Evolutionary conservation across 331 rosid species (phyloP).

Genomic region (Acacia pycnantha): DNA sequence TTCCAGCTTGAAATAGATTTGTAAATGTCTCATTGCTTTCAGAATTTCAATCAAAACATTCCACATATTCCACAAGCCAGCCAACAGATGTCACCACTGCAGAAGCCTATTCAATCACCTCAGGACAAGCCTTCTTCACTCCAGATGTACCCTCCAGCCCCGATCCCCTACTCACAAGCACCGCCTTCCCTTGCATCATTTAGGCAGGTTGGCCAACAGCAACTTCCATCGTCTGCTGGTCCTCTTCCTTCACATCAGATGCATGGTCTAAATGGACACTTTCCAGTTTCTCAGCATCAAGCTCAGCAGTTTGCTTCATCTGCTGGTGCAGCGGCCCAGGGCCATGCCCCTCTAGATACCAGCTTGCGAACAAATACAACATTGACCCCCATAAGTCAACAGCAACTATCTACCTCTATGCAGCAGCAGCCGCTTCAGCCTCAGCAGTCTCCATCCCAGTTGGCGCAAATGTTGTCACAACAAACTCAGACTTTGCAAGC

Average conservation of each 20-base stretch:
- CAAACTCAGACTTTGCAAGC: conserved; percentile 93
- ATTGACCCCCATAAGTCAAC: conserved; percentile 46
- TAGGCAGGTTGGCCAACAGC: conserved; percentile 65
- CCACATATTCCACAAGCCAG: conserved; percentile 55
- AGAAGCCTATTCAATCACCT: conserved; percentile 66
- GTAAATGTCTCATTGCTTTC: conserved; percentile 37
- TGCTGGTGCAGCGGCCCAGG: conserved; percentile 41
- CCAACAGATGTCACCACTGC: conserved; percentile 63
- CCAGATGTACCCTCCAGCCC: conserved; percentile 53
- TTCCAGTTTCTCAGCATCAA: conserved; percentile 63
- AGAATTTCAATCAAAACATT: conserved; percentile 59
- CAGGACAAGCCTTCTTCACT: conserved; percentile 65
- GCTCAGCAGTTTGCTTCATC: conserved; percentile 50
- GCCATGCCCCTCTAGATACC: conserved; percentile 49
- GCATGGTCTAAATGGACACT: conserved; percentile 53
- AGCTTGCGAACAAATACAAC: conserved; percentile 44
- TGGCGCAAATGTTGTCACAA: conserved; percentile 93
- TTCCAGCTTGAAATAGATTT: conserved; percentile 18
- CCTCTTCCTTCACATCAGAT: conserved; percentile 47
- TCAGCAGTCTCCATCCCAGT: conserved; percentile 82
- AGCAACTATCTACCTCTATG: conserved; percentile 45
- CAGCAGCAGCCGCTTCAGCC: conserved; percentile 64
- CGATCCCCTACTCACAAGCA: conserved; percentile 54
- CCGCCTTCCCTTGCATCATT: conserved; percentile 46
- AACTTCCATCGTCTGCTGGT: conserved; percentile 58